phyloP scores from a whole-genome alignment of 1,139 yeast species.

The Hanseniaspora uvarum region DNA sequence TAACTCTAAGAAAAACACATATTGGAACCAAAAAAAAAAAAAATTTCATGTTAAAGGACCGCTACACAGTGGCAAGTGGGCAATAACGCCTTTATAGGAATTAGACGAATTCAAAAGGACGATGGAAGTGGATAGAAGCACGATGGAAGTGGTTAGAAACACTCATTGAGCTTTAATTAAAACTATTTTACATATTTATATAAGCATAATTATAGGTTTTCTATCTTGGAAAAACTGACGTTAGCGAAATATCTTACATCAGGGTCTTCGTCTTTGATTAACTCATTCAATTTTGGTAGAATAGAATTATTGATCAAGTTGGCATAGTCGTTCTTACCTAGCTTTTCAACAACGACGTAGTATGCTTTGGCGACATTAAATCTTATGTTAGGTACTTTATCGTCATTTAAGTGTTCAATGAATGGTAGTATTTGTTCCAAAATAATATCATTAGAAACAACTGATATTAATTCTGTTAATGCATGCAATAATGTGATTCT shows the following conservation, averaged over 20 bases:
- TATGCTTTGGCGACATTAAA: constrained; percentile 89
- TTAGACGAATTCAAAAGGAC: too few species aligned
- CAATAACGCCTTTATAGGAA: too few species aligned
- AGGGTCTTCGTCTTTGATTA: constrained; percentile 64
- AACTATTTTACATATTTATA: too few species aligned
- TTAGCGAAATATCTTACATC: constrained; percentile 85
- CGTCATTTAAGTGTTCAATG: constrained; percentile 57
- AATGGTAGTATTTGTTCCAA: constrained; percentile 67
- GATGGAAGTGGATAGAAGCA: too few species aligned
- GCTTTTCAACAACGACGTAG: constrained; percentile 46
- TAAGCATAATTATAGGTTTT: constrained; percentile 18
- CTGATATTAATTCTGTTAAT: constrained; percentile 66
- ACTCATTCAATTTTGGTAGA: constrained; percentile 52
- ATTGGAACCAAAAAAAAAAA: too few species aligned
- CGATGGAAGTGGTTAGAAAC: too few species aligned
- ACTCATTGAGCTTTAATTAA: too few species aligned
- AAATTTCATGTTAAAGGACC: too few species aligned
- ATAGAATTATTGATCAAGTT: constrained; percentile 47
- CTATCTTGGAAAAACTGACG: constrained; percentile 39
- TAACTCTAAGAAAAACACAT: too few species aligned
- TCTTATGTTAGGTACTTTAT: constrained; percentile 86
- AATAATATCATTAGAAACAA: constrained; percentile 48
- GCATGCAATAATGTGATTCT: constrained; percentile 88
- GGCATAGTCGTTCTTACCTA: constrained; percentile 31
- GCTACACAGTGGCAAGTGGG: too few species aligned